Percentiles rank a stretch among this genome's conserved stretches.
Conservation (phyloP, 345 rosid genomes). For the Microcos paniculata region DNA sequence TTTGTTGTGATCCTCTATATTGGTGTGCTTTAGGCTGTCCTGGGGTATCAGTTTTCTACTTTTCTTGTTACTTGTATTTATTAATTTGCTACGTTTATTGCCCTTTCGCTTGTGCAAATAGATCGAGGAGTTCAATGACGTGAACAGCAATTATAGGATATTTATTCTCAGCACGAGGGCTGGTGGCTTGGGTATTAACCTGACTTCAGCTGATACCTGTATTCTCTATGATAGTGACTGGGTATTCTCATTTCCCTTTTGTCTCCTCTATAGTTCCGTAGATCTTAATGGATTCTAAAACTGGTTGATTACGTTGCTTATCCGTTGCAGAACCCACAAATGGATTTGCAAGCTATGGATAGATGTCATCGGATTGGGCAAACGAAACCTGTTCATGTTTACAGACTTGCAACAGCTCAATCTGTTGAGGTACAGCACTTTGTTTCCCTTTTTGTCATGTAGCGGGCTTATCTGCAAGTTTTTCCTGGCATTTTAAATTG, state of each 20-base stretch:
- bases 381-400: constrained; percentile 98
- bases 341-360: constrained; percentile 99
- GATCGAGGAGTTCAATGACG: constrained; percentile 84
- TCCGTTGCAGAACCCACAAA: constrained; percentile 81
- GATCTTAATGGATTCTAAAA: background rate
- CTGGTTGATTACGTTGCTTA: constrained; percentile 14
- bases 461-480: background rate
- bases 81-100: background rate
- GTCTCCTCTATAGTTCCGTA: background rate
- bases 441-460: background rate
- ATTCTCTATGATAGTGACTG: constrained; percentile 96
- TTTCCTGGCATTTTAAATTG: background rate
- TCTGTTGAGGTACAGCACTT: constrained; percentile 68
- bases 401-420: constrained; percentile 88
- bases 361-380: constrained; percentile 99
- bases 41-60: background rate
- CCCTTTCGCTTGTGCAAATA: constrained; percentile 21
- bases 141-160: constrained; percentile 56
- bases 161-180: constrained; percentile 97
- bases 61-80: background rate
- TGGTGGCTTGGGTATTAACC: constrained; percentile 98
- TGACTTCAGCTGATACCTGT: constrained; percentile 95
- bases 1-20: background rate
- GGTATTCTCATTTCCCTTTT: constrained; percentile 40
- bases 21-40: background rate